Evolutionary conservation across 306 rosid genomes (phyloP), one percentile per base, ranked within the genome.

Genomic region (Hippophae gyantsensis): DNA sequence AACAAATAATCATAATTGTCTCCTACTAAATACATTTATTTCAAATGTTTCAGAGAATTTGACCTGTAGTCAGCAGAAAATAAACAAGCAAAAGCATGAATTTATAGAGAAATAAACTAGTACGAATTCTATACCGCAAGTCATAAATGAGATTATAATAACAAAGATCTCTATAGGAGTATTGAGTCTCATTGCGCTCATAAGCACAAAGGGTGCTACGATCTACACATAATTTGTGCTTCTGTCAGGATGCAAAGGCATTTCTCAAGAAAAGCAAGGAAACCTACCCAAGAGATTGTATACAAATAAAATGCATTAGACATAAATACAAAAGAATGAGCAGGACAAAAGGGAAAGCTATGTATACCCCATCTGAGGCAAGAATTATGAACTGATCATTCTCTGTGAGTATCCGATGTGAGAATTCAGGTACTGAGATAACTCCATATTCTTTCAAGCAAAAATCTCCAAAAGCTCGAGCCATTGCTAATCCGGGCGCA

Each of bases 401-500:
- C 1, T 88, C 94, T 0, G 95, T 85, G n/a, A 93, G 82, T 43
- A 62, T 44, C 56, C 85, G 78, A 50, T 88, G 94, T 48, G 84
- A 79, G 70, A 93, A 88, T 53, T 93, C 99, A 23, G 99, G 99
- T 49, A 88, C 57, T 38, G 99, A 93, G 74, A 93, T 93, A 56
- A 93, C 97, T 56, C 97, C 99, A 40, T 88, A 93, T 32, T 93
- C 94, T 79, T 93, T 93, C 82, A 93, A 82, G 66, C 95, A 88
- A 76, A 88, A 93, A 74, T 88, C 97, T 3, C 96, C 99, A 63
- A 88, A 88, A 46, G 99, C 99, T 70, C 99, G 82, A 78, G 99
- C 97, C 99, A 93, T 93, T 43, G 99, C 99, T 76, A 93, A 70
- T 18, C 99, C 99, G 12, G 97, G 99, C 13, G 99, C 96, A 77